Base-by-base conservation (phyloP, 1,284 basidiomycete genomes). In the Volvariella surrecta region DNA sequence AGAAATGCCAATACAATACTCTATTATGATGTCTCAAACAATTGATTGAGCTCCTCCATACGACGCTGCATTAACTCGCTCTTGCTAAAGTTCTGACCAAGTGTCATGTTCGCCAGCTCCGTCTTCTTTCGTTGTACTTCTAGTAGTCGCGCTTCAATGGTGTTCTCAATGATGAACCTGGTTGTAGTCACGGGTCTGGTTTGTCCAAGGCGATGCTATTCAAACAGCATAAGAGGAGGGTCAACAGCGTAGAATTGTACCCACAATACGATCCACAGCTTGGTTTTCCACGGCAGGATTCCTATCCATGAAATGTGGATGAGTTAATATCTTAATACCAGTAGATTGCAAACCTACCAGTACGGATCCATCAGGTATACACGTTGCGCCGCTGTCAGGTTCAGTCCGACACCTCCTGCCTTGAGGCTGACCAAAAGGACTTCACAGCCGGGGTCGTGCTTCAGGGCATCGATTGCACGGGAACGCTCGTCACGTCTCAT, bases 201-300 rank as follows among this genome's bases (percentile, higher is more conserved):
- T 61, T 99, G 96, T 20, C 93, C 93, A 42, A 97, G 73, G 45
- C 93, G 92, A 63, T 97, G 92, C 84, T 87, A 49, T 18, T 51
- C 28, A 32, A 34, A 43, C 20, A n/a, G 48, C 37, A 47, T 50
- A 39, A 52, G 46, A 47, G 37, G 50, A 43, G 37, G 45, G 28
- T 17, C 39, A 44, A 39, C 32, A 20, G 42, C 39, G 37, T 16
- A 48, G 48, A 42, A 24, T 24, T 51, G 17, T 11, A 82, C 86
- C 54, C 48, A 74, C 72, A 44, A 95, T 92, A 48, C 94, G 82
- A 70, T 96, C 87, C 43, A 95, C 89, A 17, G 92, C 92, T 63
- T 96, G 93, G 56, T 93, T 91, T 68, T 97, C 93, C 4, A 96
- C 93, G 9, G 92, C 92, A 15, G 94, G 94, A 57, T 97, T 97